Evolutionary conservation across 2,329 filamentous ascomycete genomes (phyloP), one percentile per base, ranked within the genome.

Genomic region (Pyricularia grisea): DNA sequence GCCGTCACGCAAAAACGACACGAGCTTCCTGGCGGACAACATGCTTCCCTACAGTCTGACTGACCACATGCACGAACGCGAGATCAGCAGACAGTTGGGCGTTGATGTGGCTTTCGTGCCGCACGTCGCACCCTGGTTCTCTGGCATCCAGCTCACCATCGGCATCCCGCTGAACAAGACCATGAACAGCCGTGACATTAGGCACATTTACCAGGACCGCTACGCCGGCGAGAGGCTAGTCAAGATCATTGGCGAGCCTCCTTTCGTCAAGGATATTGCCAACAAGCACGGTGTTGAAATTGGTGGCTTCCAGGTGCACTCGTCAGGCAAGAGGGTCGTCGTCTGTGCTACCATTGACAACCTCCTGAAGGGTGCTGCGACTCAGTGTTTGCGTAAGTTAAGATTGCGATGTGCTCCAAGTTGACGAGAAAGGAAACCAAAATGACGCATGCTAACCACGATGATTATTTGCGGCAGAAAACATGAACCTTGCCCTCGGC

Each of bases 71-170:
- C 95, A 98, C 81, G 95, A 99, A 84, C 88, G 87, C 65, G 95
- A 98, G 79, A 95, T 98, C 72, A 90, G 90, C 76, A 77, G 82
- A 68, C 93, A 97, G 77, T 86, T 98, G 12, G 91, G 72, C 66
- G 84, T 82, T 17, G 81, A 87, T 23, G 89, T 97, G 12, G 91
- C 90, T 6, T 99, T 99, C 77, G 91, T 95, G 70, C 95, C 95
- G 7, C 95, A 98, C 78, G 94, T 97, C 28, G 92, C 93, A n/a
- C 88, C 91, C 17, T 98, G 93, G 94, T 98, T 98, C 87, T 91
- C 96, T 77, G 94, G 94, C 72, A 98, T 98, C 74, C 89, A 92
- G 77, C 92, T 94, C 80, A 94, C 93, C 58, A 94, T 98, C 79
- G 93, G 89, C 76, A 92, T 98, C 67, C 94, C 94, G 14, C 84